These are phyloP conservation scores for Debaryomyces udenii DNA, from an alignment of 1,139 yeast genomes.

Conservation along the genomic window DNA sequence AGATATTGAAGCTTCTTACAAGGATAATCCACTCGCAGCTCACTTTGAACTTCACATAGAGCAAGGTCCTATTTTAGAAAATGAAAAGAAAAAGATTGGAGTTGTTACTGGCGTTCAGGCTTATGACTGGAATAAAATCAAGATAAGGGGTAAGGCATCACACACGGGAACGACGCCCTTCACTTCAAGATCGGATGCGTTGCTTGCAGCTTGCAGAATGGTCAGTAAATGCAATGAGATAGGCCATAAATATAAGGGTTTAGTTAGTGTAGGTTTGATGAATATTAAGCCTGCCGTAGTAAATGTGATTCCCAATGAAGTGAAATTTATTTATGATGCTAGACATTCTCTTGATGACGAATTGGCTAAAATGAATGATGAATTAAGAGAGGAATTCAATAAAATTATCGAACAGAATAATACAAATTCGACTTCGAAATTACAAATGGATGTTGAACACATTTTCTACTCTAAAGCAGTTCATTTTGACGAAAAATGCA, in stretches of 20 bases:
- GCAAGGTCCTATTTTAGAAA: slow-evolving; percentile 73
- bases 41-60: slow-evolving; percentile 79
- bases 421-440: no score
- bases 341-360: slow-evolving; percentile 56
- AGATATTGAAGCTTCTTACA: slow-evolving; percentile 46
- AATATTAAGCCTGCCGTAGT: slow-evolving; percentile 60
- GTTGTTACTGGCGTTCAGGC: slow-evolving; percentile 71
- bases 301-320: slow-evolving; percentile 67
- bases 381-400: slow-evolving; percentile 38
- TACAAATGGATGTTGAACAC: slow-evolving; percentile 40
- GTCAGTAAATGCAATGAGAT: slow-evolving; percentile 58
- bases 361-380: slow-evolving; percentile 42
- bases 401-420: neutral
- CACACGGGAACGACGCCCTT: slow-evolving; percentile 82
- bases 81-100: slow-evolving; percentile 57
- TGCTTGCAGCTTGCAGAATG: slow-evolving; percentile 60
- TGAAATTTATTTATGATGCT: slow-evolving; percentile 58
- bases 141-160: slow-evolving; percentile 60
- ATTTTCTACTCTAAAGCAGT: slow-evolving; percentile 57
- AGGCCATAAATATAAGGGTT: slow-evolving; percentile 54
- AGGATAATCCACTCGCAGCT: slow-evolving; percentile 59
- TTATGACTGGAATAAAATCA: slow-evolving; percentile 60
- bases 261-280: slow-evolving; percentile 63
- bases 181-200: slow-evolving; percentile 60
- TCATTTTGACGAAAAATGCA: slow-evolving; percentile 53